Conservation (phyloP, 164 flowering plant genomes). For the Brasenia schreberi region DNA sequence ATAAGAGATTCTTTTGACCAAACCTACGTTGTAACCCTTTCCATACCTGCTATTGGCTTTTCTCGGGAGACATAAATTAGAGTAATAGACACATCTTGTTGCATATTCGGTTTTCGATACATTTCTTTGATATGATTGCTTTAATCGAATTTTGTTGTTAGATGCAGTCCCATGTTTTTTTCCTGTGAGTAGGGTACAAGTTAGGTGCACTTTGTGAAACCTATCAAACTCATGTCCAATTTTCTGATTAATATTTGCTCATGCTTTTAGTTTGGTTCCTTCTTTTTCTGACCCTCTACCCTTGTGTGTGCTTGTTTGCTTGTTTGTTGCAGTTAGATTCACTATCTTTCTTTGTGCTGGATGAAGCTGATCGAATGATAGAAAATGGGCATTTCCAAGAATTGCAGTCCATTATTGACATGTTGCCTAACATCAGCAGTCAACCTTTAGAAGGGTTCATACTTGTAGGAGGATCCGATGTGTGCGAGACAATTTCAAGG, state of each 20-base stretch:
- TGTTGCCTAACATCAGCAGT: constrained; percentile 46
- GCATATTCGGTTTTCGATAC: too few species aligned
- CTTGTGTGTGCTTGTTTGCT: neutral
- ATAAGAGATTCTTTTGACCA: too few species aligned
- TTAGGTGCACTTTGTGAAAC: too few species aligned
- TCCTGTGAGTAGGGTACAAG: too few species aligned
- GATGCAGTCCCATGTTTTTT: too few species aligned
- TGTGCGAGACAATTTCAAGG: constrained; percentile 43
- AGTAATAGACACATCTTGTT: too few species aligned
- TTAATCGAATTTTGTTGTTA: too few species aligned
- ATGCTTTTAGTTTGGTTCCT: neutral
- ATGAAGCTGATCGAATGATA: constrained; percentile 96
- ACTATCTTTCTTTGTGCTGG: constrained; percentile 86
- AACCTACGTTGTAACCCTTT: too few species aligned
- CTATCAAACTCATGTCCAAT: neutral
- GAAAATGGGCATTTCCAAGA: constrained; percentile 85
- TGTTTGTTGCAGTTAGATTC: constrained; percentile 54
- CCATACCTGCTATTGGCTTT: too few species aligned
- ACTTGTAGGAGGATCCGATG: constrained; percentile 17
- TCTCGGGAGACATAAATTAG: too few species aligned
- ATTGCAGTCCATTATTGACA: constrained; percentile 81
- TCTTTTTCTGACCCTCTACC: neutral
- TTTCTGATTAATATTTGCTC: neutral
- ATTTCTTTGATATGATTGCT: too few species aligned
- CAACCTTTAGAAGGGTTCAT: constrained; percentile 19